A percentile compares a stretch with the other conserved stretches of the same genome.
phyloP scores from a whole-genome alignment of 768 basidiomycete species.

The Suillus sp. region DNA sequence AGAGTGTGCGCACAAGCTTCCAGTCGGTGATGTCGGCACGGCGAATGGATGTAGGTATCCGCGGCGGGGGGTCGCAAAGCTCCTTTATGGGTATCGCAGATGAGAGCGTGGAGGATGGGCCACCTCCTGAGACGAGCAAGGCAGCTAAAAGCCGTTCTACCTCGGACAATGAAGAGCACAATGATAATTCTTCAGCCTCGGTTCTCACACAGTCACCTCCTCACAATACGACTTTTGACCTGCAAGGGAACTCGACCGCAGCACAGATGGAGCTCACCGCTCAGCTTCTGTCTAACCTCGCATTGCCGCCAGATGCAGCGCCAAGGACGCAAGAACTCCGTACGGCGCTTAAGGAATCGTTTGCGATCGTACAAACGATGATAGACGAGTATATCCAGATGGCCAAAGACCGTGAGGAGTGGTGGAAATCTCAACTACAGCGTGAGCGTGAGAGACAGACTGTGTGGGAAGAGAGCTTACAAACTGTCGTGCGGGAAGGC shows the following conservation, averaged over 20 bases:
- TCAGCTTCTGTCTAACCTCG: conserved; percentile 59
- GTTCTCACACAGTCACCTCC: conserved; percentile 52
- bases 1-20: conserved; percentile 33
- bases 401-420: conserved; percentile 77
- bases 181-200: conserved; percentile 48
- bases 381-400: conserved; percentile 71
- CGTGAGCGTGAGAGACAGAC: conserved; percentile 63
- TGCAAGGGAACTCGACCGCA: conserved; percentile 67
- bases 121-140: conserved; percentile 4
- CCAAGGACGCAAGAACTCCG: conserved; percentile 37
- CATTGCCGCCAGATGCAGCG: conserved; percentile 34
- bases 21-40: conserved; percentile 28
- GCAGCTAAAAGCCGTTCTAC: not conserved
- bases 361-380: conserved; percentile 56
- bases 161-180: conserved; percentile 31
- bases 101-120: conserved; percentile 18
- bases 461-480: conserved; percentile 91
- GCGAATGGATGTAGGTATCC: conserved; percentile 28
- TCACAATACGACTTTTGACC: conserved; percentile 56
- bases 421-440: conserved; percentile 67
- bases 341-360: conserved; percentile 60
- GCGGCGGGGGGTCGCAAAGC: conserved; percentile 26
- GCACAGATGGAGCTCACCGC: conserved; percentile 80
- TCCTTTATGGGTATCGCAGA: conserved; percentile 28
- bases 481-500: conserved; percentile 83